A percentile compares a stretch with the other conserved stretches of the same genome.
These are phyloP conservation scores for Pilobolus umbonatus DNA, from an alignment of 192 early-diverging fungal species.

Conservation along the genomic window DNA sequence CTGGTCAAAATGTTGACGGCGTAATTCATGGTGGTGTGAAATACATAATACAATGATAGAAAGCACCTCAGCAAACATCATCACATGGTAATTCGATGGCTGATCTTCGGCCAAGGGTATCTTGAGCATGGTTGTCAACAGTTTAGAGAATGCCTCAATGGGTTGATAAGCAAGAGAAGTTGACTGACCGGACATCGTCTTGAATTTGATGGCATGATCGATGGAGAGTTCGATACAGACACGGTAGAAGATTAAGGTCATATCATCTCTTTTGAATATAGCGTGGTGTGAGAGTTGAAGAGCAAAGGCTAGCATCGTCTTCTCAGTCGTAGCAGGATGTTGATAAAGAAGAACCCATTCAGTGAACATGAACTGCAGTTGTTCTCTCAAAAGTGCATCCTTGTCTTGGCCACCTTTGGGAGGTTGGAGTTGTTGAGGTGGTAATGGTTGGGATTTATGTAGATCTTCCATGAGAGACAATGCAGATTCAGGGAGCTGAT, in stretches of 20 bases:
- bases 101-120: slow-evolving; percentile 53
- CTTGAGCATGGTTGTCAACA: slow-evolving; percentile 77
- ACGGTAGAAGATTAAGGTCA: slow-evolving; percentile 83
- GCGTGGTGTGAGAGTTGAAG: slow-evolving; percentile 19
- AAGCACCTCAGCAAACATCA: slow-evolving; percentile 74
- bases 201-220: slow-evolving; percentile 63
- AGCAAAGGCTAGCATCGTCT: slow-evolving; percentile 58
- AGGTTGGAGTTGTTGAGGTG: background rate
- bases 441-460: slow-evolving; percentile 25
- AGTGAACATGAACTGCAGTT: slow-evolving; percentile 59
- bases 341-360: slow-evolving; percentile 76
- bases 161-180: slow-evolving; percentile 62
- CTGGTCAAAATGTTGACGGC: slow-evolving; percentile 78
- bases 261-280: slow-evolving; percentile 66
- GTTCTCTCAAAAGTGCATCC: slow-evolving; percentile 50
- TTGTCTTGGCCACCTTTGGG: slow-evolving; percentile 46
- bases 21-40: slow-evolving; percentile 78
- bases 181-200: slow-evolving; percentile 31
- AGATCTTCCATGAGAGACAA: slow-evolving; percentile 49
- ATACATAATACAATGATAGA: slow-evolving; percentile 84
- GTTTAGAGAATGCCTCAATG: slow-evolving; percentile 85
- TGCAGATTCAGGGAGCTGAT: slow-evolving; percentile 44
- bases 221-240: slow-evolving; percentile 80
- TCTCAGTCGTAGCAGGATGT: slow-evolving; percentile 67
- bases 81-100: slow-evolving; percentile 46